Evolutionary conservation across 73 alveolate genomes (phyloP), one percentile per base, ranked within the genome.

Genomic region (Vitrella brassicaformis): DNA sequence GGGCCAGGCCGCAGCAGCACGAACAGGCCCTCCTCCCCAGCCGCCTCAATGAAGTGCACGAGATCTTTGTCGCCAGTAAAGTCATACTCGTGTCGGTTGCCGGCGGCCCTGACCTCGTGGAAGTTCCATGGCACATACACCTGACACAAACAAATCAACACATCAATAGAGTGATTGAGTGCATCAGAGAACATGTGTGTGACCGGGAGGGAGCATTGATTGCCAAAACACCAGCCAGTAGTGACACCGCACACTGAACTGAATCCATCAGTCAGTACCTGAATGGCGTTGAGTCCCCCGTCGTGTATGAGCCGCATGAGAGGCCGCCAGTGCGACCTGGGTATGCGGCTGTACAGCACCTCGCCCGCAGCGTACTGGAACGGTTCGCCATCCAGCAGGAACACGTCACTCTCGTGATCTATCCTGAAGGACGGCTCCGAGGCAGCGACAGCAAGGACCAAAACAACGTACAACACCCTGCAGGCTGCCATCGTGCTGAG

Each of bases 111-210:
- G 7, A 25, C 28, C 70, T 25, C 75, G 19, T 75, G 82, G 8
- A 75, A 64, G 64, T 75, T 75, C 82, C 82, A 75, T 27, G 82
- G 82, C 65, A 75, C 75, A 30, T 75, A 75, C 70, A 75, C 82
- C 70, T 75, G 25, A 10, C 9, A 45, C 65, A 45, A 45, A 45
- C 65, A 9, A 19, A 10, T 19, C 9, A 45, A 19, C 19, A 45
- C 65, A 45, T 45, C 65, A 45, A 45, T 45, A 19, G 65, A 9
- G 9, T 19, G 19, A 9, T 10, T 19, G 19, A 45, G 19, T 19
- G 65, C 9, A 45, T 45, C 65, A 45, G 25, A 45, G 19, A 45
- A 19, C 65, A 45, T 45, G 25, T 45, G 19, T 9, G 9, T 9
- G 65, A 45, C 65, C 65, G 25, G 19, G 19, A 45, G 19, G 65